Base-by-base conservation (phyloP, 352 stramenopile species). In the Pythium aristosporum region DNA sequence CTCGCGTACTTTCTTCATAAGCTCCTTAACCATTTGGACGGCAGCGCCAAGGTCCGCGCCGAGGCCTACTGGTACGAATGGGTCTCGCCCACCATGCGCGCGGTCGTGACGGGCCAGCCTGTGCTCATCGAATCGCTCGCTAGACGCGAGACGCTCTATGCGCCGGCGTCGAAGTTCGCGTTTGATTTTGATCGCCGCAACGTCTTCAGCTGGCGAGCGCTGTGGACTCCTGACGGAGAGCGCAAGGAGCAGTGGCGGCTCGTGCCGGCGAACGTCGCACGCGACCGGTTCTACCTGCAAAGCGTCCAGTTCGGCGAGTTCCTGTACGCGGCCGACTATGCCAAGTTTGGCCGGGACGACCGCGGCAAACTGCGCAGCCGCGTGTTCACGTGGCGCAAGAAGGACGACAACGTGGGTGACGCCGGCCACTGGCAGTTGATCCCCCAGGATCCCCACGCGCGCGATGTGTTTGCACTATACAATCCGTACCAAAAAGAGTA, bases 401-500 rank as follows among this genome's bases (percentile, higher is more conserved):
- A 50, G 11, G 53, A 65, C 8, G 79, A 89, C 12, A 54, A 65
- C 0, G 72, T 82, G 1, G 82, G 80, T 10, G 72, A 76, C 9
- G 68, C 73, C 1, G 80, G 81, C 11, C 79, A 88, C 41, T 92
- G 82, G 82, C 80, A 90, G 55, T 60, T 92, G 3, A 59, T 90
- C 21, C 58, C 73, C 1, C 57, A 88, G 48, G 75, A 79, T 57
- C 47, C 41, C 13, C 54, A 57, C 7, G 56, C 68, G 11, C 69
- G 80, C 39, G 80, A 92, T 57, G 71, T 86, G 23, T 92, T 89
- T 70, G 80, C 77, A 13, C 57, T 92, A 4, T 92, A 92, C 60
- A 92, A 92, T 60, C 74, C 79, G 25, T 88, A 92, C 64, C 79
- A 89, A 43, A 77, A 81, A 18, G 77, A 89, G 67, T 90, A 85